Evolutionary conservation across 768 basidiomycete species (phyloP), one percentile per base, ranked within the genome.

Genomic region (Podaxis rugospora): DNA sequence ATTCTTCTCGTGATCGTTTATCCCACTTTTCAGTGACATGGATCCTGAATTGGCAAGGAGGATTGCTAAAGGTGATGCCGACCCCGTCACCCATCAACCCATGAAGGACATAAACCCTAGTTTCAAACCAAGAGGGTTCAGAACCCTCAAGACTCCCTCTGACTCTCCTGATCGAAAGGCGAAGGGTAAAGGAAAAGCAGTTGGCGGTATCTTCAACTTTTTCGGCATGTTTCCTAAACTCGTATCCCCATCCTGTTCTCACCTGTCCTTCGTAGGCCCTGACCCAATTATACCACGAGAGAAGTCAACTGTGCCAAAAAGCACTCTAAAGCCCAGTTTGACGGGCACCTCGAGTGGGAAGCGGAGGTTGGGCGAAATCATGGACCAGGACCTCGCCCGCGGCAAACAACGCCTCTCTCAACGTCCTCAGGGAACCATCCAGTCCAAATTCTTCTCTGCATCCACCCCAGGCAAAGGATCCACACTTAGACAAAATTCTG

Each of bases 21-120:
- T 23, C 18, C 9, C 7, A 23, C 11, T 13, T 50, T 54, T 10
- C 66, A 95, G 92, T 57, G 77, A 88, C 63, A 73, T 94, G 25
- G 87, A 86, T 25, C 76, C 84, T 32, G 68, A 74, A 21, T 65
- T 91, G 28, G 94, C 92, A 13, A 85, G 80, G 70, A 74, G 75
- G 51, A 72, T 95, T 16, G 91, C 90, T 0, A 64, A 73, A 18
- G 93, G 93, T 4, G 80, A 89, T 51, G 73, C 83, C 37, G 86
- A 92, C 71, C 94, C 94, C 5, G 76, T 86, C 27, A 85, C 86
- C 28, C 78, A 82, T 42, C 66, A 81, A 50, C 83, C 87, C 1
- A 92, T 96, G 79, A 72, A 78, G 28, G 95, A 97, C 69, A 92
- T 93, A 72, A 86, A 91, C 67, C 86, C 89, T 13, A 67, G 69